A percentile compares a stretch with the other conserved stretches of the same genome.
Conservation (phyloP, 2,329 filamentous ascomycete species). For the Aspergillus hiratsukae region DNA sequence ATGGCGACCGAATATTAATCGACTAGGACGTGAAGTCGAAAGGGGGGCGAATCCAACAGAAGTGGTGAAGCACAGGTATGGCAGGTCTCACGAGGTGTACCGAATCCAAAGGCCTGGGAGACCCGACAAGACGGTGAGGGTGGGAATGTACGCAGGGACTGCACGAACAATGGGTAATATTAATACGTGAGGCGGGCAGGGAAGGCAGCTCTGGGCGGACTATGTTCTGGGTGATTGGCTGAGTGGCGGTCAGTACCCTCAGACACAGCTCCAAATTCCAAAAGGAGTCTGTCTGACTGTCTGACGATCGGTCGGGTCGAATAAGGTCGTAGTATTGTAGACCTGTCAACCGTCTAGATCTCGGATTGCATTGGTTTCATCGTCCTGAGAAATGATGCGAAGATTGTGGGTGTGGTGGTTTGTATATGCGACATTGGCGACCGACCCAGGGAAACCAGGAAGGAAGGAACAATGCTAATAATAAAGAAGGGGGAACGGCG, state of each 20-base stretch:
- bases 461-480: not conserved
- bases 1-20: not conserved
- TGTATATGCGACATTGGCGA: not conserved
- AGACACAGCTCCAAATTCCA: not conserved
- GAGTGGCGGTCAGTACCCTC: conserved; percentile 13
- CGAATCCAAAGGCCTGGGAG: conserved; percentile 23
- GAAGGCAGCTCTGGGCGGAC: conserved; percentile 4
- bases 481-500: not conserved
- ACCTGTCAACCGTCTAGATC: not conserved
- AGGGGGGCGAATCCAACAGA: not conserved
- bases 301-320: not conserved
- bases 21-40: not conserved
- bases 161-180: conserved; percentile 5
- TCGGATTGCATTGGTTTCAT: not conserved
- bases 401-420: not conserved
- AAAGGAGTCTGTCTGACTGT: not conserved
- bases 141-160: conserved; percentile 11
- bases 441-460: not conserved
- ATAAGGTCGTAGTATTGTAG: not conserved
- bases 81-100: conserved; percentile 16
- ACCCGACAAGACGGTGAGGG: conserved; percentile 18
- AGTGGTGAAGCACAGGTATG: not conserved
- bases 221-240: conserved; percentile 15
- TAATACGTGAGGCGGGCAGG: conserved; percentile 2
- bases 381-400: not conserved